Base-by-base conservation (phyloP, 2,329 filamentous ascomycete genomes). In the Corniculantispora saksenae region DNA sequence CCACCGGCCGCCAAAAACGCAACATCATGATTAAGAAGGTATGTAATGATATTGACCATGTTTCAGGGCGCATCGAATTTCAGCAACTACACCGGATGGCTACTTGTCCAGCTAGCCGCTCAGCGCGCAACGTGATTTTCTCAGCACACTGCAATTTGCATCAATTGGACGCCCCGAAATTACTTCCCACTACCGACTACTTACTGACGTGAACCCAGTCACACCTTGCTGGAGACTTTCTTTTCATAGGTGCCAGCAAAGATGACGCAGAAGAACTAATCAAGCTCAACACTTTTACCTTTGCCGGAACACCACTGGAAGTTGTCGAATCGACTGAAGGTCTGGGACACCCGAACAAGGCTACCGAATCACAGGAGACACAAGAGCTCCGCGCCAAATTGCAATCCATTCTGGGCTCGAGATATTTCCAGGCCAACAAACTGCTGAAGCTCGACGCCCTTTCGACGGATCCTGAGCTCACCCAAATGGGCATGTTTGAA, bases 371-470 rank as follows among this genome's bases (percentile, higher is more conserved):
- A 21, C 78, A 80, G 45, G 79, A 80, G 53, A 82, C 87, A 3
- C 79, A 85, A 58, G 86, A 90, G 69, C 84, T 88, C n/a, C 89
- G 89, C 74, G 81, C 85, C 27, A 88, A 89, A 69, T 84, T 97
- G 65, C 87, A 88, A 69, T 79, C 80, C 19, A 89, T 97, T 67
- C 83, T 99, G 17, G 84, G 84, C 63, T 84, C 86, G 62, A 89
- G 95, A 57, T 98, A 97, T 78, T 82, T 91, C 67, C 78, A 84
- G 19, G 82, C 83, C 8, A 81, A 82, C 61, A 97, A 96, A 77
- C 81, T 97, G 0, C 84, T 98, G 47, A 89, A 97, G 73, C 86
- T 99, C 12, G 93, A 92, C n/a, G 82, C 85, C 1, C 86, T 98
- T 12, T 89, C 86, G 38, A 81, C 85, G 56, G 94, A 98, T 71